Percentiles rank a stretch among this genome's conserved stretches.
These are phyloP conservation scores for Colletotrichum magnum DNA, from an alignment of 2,329 filamentous ascomycete species.

Conservation along the genomic window DNA sequence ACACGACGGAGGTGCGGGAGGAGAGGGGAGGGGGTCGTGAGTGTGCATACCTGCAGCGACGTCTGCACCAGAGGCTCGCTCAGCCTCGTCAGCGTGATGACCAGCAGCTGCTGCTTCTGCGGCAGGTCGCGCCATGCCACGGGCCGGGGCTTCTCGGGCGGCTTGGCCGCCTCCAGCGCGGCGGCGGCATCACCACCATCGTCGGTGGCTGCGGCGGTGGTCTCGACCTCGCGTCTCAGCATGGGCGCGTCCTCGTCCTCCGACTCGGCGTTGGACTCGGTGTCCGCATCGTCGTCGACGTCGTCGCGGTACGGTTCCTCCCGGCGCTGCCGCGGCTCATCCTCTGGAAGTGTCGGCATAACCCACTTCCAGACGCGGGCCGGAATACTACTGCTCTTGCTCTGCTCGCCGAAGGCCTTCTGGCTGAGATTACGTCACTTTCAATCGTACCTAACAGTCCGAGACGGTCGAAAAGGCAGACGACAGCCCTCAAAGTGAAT, in stretches of 20 bases:
- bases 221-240: constrained; percentile 13
- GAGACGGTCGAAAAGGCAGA: background rate
- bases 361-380: background rate
- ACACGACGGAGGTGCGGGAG: background rate
- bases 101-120: constrained; percentile 80
- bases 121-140: constrained; percentile 82
- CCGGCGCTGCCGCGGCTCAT: constrained; percentile 14
- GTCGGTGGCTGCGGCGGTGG: no score
- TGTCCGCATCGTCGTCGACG: constrained; percentile 20
- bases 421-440: no score
- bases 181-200: background rate
- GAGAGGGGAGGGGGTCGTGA: constrained; percentile 41
- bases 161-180: constrained; percentile 1
- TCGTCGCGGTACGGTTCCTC: constrained; percentile 9
- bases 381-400: no score
- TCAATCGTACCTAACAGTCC: no score
- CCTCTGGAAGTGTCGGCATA: constrained; percentile 11
- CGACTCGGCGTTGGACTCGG: constrained; percentile 6
- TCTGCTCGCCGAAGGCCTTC: no score
- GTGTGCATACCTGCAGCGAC: constrained; percentile 64
- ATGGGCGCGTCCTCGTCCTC: constrained; percentile 22
- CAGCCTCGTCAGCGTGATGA: constrained; percentile 83
- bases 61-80: constrained; percentile 88
- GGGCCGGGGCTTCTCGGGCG: constrained; percentile 50
- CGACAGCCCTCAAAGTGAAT: background rate